phyloP scores from a whole-genome alignment of 2,329 filamentous ascomycete genomes.

The Microsporum ferrugineum region DNA sequence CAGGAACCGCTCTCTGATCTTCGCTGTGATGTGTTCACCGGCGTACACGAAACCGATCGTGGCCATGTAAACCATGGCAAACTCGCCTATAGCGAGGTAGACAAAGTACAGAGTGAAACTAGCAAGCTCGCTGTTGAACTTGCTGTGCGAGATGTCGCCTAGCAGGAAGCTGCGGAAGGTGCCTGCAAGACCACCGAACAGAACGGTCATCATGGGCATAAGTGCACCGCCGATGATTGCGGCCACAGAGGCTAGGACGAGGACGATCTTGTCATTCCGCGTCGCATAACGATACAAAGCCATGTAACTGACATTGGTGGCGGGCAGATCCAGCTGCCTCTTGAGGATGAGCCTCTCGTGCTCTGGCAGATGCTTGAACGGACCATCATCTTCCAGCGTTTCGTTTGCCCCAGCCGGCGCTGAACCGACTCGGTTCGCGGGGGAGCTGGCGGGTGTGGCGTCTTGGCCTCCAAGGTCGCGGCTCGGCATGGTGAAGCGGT shows the following conservation, averaged over 20 bases:
- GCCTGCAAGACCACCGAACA: neutral
- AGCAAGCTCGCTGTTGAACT: neutral
- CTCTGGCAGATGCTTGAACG: constrained; percentile 50
- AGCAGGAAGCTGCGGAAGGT: neutral
- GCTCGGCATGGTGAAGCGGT: neutral
- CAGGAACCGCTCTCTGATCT: constrained; percentile 61
- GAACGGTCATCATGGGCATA: neutral
- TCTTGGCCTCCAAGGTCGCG: neutral
- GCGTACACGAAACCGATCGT: constrained; percentile 73
- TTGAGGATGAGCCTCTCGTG: constrained; percentile 56
- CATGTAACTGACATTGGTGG: constrained; percentile 50
- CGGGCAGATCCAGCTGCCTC: constrained; percentile 54
- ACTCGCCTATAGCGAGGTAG: constrained; percentile 62
- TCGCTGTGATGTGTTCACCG: constrained; percentile 35
- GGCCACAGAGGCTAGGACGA: neutral
- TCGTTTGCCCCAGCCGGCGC: constrained; percentile 8
- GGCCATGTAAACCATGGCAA: constrained; percentile 58
- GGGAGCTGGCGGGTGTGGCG: neutral
- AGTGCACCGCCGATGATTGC: neutral
- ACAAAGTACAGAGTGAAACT: constrained; percentile 49
- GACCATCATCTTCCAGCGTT: constrained; percentile 31
- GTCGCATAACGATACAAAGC: constrained; percentile 60
- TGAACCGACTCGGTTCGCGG: neutral
- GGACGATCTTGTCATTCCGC: constrained; percentile 38
- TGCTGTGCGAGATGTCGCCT: neutral